Evolutionary conservation across 306 rosid genomes (phyloP), one percentile per base, ranked within the genome.

Genomic region (Cyclanthera cordifolia): DNA sequence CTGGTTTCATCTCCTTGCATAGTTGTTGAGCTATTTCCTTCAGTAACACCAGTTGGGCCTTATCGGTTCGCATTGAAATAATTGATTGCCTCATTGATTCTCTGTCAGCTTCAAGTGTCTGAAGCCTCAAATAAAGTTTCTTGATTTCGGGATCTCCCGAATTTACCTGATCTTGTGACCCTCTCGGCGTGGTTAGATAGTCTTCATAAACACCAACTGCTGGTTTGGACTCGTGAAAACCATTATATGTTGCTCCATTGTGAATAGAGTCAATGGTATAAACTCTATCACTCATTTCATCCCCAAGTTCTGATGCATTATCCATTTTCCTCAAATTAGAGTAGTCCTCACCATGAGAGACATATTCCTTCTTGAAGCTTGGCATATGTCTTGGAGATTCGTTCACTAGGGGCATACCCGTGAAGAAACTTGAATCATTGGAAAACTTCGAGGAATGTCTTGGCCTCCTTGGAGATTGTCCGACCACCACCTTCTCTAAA

Each of bases 21-120:
- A 94, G 75, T 78, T 90, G 95, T 61, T 90, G 99, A 72, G 99
- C 96, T 82, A 94, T 94, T 85, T 94, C 99, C 83, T 90, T 94
- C 75, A 94, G 79, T 74, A 94, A 82, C 67, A 90, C 95, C 51
- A 90, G 55, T 69, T 94, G 99, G 58, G 97, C 96, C 79, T 90
- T 88, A 73, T 94, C 99, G 2, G 99, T 86, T 63, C 96, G 76
- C 91, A 90, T 94, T 6, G 96, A 86, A 76, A 90, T 75, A 71
- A 94, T 72, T 72, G 97, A 76, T 82, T 88, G 97, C 87, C 87
- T 94, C 99, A 94, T 90, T 71, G 99, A 94, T 79, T 94, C 99
- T 81, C 97, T 83, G 82, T 94, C 99, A 16, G 97, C 97, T 79
- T 94, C 99, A 63, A 94, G 96, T 70, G 95, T 96, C 76, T 94